Evolutionary conservation across 169 alveolate species (phyloP).

Genomic region (Pseudocohnilembus persalinus): DNA sequence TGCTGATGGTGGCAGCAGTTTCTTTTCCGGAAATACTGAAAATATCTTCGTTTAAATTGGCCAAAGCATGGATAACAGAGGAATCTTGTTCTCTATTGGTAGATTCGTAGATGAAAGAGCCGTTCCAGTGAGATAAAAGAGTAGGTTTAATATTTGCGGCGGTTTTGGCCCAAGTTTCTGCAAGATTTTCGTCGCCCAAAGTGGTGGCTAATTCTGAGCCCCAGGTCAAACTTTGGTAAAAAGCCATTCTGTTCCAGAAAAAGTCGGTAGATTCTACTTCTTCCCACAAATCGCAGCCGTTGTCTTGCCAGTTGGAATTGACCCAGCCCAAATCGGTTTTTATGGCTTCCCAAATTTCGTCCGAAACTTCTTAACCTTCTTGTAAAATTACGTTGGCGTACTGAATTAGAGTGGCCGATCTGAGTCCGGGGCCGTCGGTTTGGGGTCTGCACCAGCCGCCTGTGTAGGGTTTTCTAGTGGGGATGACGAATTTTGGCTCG

Average conservation of each 20-base stretch:
- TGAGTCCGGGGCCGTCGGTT: slow-evolving; percentile 23
- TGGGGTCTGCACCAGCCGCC: slow-evolving; percentile 35
- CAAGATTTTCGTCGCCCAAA: background rate
- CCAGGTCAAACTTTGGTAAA: background rate
- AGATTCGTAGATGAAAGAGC: slow-evolving; percentile 14
- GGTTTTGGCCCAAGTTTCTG: background rate
- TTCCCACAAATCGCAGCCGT: slow-evolving; percentile 28
- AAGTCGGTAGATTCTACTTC: slow-evolving; percentile 19
- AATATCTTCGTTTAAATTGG: background rate
- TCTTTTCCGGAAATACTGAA: background rate
- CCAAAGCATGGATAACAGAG: slow-evolving; percentile 16
- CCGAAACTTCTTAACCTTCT: background rate
- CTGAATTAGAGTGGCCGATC: background rate
- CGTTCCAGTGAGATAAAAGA: slow-evolving; percentile 18
- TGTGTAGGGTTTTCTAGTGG: background rate
- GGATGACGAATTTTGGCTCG: slow-evolving; percentile 6
- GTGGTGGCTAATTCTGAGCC: background rate
- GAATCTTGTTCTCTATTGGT: slow-evolving; percentile 5
- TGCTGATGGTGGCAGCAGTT: background rate
- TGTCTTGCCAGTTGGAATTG: background rate
- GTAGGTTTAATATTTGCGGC: slow-evolving; percentile 1
- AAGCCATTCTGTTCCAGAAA: slow-evolving; percentile 25
- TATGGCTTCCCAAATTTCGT: background rate
- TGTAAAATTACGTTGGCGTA: background rate
- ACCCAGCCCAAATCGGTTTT: slow-evolving; percentile 11